Base-by-base conservation (phyloP, 2,329 filamentous ascomycete genomes). In the Hypoxylon sp. region DNA sequence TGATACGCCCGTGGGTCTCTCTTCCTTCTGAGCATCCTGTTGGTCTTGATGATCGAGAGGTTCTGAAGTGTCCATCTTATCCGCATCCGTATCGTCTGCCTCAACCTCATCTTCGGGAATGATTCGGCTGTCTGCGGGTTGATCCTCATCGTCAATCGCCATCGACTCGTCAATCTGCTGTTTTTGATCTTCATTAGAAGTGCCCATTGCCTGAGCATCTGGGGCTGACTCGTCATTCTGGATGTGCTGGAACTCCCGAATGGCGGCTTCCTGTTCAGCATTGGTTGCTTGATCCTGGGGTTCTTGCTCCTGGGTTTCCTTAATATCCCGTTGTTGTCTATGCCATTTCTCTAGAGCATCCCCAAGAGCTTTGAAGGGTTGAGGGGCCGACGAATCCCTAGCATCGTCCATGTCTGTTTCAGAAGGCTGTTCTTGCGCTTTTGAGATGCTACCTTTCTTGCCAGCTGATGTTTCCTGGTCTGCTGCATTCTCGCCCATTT, bases 331-430 rank as follows among this genome's bases (percentile, higher is more conserved):
- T 64, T 95, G 90, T 66, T 91, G 90, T 51, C 90, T 84, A 70
- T 97, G 92, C 90, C 92, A 99, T 63, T 88, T 84, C 69, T 97
- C 92, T 21, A 99, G 78, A 4, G 91, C 88, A 73, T 99, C 91
- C 15, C 94, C 94, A 20, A 99, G 82, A 67, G 96, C 95, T 74
- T 94, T 94, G 79, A 97, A 96, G 1, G 91, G 89, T 61, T 94
- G 84, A 34, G 79, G 74, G 31, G 75, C 69, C 7, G 72, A 67
- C 21, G 76, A 73, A 43, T 81, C 76, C 27, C 72, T 68, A 19
- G 57, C 55, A 51, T 67, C 67, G 2, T 74, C 70, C 25, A 74
- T 69, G n/a, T 79, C 75, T n/a, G 74, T 69, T 3, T 75, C 70
- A n/a, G 63, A 63, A 27, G 69, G 65, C 20, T 72, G 66, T 15